Base-by-base conservation (phyloP, 768 basidiomycete species). In the Naganishia antarctica region DNA sequence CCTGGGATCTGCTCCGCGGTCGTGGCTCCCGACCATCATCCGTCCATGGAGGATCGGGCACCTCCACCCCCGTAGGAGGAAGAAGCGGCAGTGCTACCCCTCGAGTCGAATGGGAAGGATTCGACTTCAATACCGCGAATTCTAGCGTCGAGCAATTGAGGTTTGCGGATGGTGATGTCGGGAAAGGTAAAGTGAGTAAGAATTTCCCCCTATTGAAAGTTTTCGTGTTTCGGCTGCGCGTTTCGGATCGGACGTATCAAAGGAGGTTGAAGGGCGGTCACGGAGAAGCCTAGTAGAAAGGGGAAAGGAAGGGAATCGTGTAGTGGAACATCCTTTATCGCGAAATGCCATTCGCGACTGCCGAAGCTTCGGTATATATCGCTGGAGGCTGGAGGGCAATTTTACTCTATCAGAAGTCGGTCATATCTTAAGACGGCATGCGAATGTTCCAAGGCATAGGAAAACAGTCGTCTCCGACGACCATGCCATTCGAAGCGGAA, bases 131-230 rank as follows among this genome's bases (percentile, higher is more conserved):
- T 62, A 67, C 73, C 0, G 71, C 71, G 50, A 65, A 73, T 44
- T 71, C 73, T 7, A 71, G 64, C 28, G 69, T 72, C 0, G 74
- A 74, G 64, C 72, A 77, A 44, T 64, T 77, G 60, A 60, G 73
- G 59, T 77, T 69, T 61, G 76, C 76, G 18, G 74, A 77, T 32
- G 76, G 76, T 1, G 76, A 77, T 68, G 74, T 70, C 13, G 76
- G 74, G 13, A 77, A 73, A 26, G 74, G 70, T 67, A 77, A 76
- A 64, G 74, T 73, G 57, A 65, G 73, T 50, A 53, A 40, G 16
- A 16, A 16, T 28, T 5, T n/a, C 4, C 15, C 16, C 3, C n/a
- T 64, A 26, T 15, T 2, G 1, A 4, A 23, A 4, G 37, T 45
- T 59, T 59, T 23, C 21, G 37, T 37, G 34, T 37, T 37, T 37